These are phyloP conservation scores for Diutina mesorugosa DNA, from an alignment of 1,139 yeast species.

Conservation along the genomic window DNA sequence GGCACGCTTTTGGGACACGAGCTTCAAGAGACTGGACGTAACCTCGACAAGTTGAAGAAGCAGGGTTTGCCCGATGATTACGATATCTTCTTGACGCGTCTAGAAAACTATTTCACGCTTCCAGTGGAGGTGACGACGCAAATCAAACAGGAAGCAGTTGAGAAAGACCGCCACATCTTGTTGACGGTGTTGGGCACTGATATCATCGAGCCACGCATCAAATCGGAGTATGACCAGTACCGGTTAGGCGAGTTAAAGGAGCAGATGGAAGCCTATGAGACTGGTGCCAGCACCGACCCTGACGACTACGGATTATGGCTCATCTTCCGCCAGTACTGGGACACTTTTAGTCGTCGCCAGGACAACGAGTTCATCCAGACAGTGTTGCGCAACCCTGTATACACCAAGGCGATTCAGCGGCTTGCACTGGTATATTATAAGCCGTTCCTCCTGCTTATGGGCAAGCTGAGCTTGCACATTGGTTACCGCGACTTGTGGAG, in stretches of 20 bases:
- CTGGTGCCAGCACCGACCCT: neutral
- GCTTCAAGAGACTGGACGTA: constrained; percentile 13
- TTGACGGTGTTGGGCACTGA: neutral
- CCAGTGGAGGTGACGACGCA: neutral
- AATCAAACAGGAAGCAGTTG: neutral
- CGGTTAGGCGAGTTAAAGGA: neutral
- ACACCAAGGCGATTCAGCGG: neutral
- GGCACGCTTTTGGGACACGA: neutral
- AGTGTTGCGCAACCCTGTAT: neutral
- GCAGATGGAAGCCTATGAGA: neutral
- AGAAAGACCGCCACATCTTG: neutral
- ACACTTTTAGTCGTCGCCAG: neutral
- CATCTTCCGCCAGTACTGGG: constrained; percentile 1
- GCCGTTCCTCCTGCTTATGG: neutral
- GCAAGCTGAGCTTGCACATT: neutral
- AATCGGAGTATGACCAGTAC: neutral
- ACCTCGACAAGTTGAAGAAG: constrained; percentile 22
- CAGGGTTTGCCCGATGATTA: neutral
- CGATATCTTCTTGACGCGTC: neutral
- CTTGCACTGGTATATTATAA: neutral
- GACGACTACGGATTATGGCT: neutral
- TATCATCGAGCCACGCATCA: neutral
- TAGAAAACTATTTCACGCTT: neutral
- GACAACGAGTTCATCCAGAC: neutral
- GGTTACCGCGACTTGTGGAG: neutral